A percentile compares a stretch with the other conserved stretches of the same genome.
Conservation (phyloP, 768 basidiomycete species). For the Lanmaoa pseudosensibilis region DNA sequence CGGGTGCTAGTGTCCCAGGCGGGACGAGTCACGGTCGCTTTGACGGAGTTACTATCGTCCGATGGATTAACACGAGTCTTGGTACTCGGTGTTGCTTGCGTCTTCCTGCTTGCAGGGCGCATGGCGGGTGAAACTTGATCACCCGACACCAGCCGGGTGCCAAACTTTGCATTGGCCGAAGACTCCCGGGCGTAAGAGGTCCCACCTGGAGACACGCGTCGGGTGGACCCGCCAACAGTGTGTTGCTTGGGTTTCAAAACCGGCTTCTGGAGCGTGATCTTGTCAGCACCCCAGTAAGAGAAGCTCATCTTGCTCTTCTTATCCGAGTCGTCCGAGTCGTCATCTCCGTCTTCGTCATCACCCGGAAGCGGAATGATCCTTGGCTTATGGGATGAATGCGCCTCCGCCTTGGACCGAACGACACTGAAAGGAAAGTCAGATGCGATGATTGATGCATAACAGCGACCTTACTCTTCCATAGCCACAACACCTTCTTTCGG, state of each 20-base stretch:
- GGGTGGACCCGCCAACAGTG: constrained; percentile 35
- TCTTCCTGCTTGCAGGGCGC: constrained; percentile 67
- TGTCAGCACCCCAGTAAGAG: constrained; percentile 92
- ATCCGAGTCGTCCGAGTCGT: constrained; percentile 85
- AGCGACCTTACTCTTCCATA: constrained; percentile 80
- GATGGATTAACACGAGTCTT: constrained; percentile 47
- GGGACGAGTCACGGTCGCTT: constrained; percentile 73
- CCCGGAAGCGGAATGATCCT: constrained; percentile 68
- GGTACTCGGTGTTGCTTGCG: constrained; percentile 44
- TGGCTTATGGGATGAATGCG: constrained; percentile 57
- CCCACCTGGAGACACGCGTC: constrained; percentile 43
- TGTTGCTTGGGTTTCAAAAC: constrained; percentile 49
- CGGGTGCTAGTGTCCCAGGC: constrained; percentile 71
- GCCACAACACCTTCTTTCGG: constrained; percentile 79
- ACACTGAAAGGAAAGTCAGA: constrained; percentile 45
- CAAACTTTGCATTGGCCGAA: constrained; percentile 92
- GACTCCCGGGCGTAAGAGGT: constrained; percentile 74
- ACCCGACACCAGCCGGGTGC: constrained; percentile 71
- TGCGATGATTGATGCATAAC: not conserved
- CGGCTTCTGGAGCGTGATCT: constrained; percentile 83
- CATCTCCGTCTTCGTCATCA: constrained; percentile 58
- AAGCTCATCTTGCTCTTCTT: constrained; percentile 93
- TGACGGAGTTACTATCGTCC: constrained; percentile 66
- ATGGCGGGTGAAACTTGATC: constrained; percentile 43
- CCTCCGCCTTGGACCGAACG: constrained; percentile 66